Evolutionary conservation across 148 eudicot genomes (phyloP).

Genomic region (Mesembryanthemum crystallinum): DNA sequence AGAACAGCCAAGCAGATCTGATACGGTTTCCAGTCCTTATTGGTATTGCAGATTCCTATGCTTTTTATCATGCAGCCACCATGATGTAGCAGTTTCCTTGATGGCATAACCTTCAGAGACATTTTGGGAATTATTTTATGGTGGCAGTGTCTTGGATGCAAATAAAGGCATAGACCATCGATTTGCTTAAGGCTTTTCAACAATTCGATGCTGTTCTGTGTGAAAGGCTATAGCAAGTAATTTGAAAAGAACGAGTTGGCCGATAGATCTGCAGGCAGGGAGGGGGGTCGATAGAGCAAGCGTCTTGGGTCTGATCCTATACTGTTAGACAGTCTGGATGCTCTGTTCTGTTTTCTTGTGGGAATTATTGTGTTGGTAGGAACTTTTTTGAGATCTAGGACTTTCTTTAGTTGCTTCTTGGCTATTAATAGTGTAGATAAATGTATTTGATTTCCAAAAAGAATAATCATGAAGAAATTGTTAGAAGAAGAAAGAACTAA

Average conservation of each 20-base stretch:
- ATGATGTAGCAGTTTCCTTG: neutral
- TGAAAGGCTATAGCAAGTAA: neutral
- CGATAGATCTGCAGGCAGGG: neutral
- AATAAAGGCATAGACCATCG: neutral
- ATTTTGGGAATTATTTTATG: neutral
- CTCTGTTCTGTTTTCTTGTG: neutral
- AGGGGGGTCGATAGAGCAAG: neutral
- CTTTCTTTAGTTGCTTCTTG: neutral
- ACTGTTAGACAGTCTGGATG: neutral
- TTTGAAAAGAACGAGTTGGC: neutral
- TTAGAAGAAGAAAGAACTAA: neutral
- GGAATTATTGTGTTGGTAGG: neutral
- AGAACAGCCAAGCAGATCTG: no score
- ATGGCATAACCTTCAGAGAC: neutral
- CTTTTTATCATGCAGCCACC: neutral
- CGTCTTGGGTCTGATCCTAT: neutral
- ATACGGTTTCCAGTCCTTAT: no score
- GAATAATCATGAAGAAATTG: neutral
- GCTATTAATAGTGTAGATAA: neutral
- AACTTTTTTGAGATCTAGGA: neutral
- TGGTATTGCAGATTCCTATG: neutral
- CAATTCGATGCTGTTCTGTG: neutral
- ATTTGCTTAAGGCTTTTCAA: neutral
- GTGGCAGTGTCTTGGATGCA: neutral
- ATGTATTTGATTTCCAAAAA: no score